phyloP scores from a whole-genome alignment of 495 filamentous ascomycete species.

The Tetracladium setigerum region DNA sequence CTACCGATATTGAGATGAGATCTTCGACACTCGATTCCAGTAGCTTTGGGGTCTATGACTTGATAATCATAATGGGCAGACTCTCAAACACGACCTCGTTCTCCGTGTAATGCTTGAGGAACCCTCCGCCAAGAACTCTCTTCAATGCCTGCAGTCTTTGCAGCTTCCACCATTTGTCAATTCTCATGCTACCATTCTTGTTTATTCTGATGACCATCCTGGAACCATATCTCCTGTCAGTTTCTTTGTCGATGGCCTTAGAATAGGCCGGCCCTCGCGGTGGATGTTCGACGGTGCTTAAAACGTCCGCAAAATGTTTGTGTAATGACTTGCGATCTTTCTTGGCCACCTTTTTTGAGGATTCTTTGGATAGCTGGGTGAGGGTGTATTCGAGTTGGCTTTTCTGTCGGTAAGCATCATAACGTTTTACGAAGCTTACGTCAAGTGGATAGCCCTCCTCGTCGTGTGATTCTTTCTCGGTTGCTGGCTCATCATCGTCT shows the following conservation, averaged over 20 bases:
- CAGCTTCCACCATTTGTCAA: constrained; percentile 90
- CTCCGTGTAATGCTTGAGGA: constrained; percentile 69
- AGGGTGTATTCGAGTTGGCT: constrained; percentile 28
- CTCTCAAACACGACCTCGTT: constrained; percentile 75
- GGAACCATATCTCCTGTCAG: constrained; percentile 66
- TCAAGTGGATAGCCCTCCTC: constrained; percentile 36
- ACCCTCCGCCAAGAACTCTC: constrained; percentile 71
- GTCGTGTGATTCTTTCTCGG: constrained; percentile 42
- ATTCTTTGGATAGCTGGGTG: constrained; percentile 45
- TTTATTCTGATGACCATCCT: constrained; percentile 71
- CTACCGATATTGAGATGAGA: too few species aligned
- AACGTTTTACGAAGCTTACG: constrained; percentile 28
- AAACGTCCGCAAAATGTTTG: constrained; percentile 70
- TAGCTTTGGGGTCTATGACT: too few species aligned
- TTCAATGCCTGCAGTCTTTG: constrained; percentile 68
- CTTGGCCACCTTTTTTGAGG: constrained; percentile 67
- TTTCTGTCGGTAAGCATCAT: constrained; percentile 30
- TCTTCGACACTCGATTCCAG: too few species aligned
- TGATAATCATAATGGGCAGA: constrained; percentile 40
- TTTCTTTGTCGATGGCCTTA: constrained; percentile 65
- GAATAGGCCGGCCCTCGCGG: constrained; percentile 63
- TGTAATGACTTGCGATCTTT: constrained; percentile 73
- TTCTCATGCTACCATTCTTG: constrained; percentile 61
- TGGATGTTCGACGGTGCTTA: constrained; percentile 76
- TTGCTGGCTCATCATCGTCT: constrained; percentile 45